A percentile compares a stretch with the other conserved stretches of the same genome.
These are phyloP conservation scores for Fusarium pilosicola DNA, from an alignment of 2,329 filamentous ascomycete genomes.

Conservation along the genomic window DNA sequence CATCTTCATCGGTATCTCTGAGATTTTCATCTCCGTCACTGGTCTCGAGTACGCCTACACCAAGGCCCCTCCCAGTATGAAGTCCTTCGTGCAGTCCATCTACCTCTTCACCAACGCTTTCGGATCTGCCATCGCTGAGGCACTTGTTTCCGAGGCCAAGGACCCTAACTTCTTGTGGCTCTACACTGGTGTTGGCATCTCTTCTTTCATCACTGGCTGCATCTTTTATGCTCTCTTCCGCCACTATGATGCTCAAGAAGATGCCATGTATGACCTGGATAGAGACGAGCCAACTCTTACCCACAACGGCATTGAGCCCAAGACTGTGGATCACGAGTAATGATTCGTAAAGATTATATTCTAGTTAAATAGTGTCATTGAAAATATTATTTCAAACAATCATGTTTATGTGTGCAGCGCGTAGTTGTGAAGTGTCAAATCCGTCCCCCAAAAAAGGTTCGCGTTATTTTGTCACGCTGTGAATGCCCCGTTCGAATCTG, in stretches of 20 bases:
- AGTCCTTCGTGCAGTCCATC: conserved; percentile 68
- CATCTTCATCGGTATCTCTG: conserved; percentile 65
- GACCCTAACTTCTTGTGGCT: conserved; percentile 76
- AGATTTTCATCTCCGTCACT: conserved; percentile 74
- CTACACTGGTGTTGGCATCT: conserved; percentile 66
- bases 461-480: background rate
- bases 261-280: conserved; percentile 53
- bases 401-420: background rate
- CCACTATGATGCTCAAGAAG: conserved; percentile 52
- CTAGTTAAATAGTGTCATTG: background rate
- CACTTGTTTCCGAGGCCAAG: conserved; percentile 66
- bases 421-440: background rate
- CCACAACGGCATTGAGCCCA: conserved; percentile 14
- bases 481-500: background rate
- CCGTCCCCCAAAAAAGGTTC: background rate
- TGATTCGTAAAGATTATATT: background rate
- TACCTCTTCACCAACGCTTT: conserved; percentile 69
- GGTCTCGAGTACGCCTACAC: conserved; percentile 79
- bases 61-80: conserved; percentile 76
- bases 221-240: conserved; percentile 61
- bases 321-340: conserved; percentile 33
- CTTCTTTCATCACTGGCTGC: conserved; percentile 59
- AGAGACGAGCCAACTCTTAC: conserved; percentile 46
- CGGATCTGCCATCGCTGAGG: conserved; percentile 68
- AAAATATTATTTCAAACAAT: background rate